phyloP scores from a whole-genome alignment of 495 filamentous ascomycete species.

The Xeromyces bisporus region DNA sequence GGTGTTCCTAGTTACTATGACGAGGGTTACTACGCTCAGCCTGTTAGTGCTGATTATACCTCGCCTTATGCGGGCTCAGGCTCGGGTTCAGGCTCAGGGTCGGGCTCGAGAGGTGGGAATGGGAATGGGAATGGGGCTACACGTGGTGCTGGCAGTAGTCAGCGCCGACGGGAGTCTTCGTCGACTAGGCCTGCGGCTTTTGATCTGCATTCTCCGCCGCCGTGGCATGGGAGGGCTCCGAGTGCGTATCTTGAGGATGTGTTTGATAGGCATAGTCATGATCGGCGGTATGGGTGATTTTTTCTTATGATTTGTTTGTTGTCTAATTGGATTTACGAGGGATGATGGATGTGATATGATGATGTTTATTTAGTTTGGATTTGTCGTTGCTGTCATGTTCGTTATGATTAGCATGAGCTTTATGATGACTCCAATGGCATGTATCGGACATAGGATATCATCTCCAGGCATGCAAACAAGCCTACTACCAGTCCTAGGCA shows the following conservation, averaged over 20 bases:
- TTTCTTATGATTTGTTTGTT: not conserved
- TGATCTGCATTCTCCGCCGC: conserved; percentile 46
- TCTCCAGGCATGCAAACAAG: too few species aligned
- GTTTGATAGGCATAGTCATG: conserved; percentile 46
- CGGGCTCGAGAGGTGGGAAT: too few species aligned
- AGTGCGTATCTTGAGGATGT: conserved; percentile 89
- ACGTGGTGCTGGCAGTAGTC: conserved; percentile 15
- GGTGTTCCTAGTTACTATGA: too few species aligned
- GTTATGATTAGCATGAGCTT: not conserved
- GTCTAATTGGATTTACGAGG: not conserved
- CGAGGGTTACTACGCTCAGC: too few species aligned
- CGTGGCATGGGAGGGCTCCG: conserved; percentile 63
- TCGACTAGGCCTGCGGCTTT: conserved; percentile 51
- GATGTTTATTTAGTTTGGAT: not conserved
- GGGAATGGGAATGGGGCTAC: too few species aligned
- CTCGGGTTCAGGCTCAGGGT: too few species aligned
- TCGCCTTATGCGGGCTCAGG: too few species aligned
- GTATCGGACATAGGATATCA: too few species aligned
- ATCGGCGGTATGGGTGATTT: conserved; percentile 1
- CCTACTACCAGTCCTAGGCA: too few species aligned
- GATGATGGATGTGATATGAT: not conserved
- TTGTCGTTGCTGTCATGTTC: not conserved
- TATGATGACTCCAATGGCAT: too few species aligned
- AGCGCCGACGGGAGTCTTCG: conserved; percentile 17
- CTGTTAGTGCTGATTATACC: too few species aligned